Base-by-base conservation (phyloP, 2,329 filamentous ascomycete species). In the Thielaviopsis euricoi region DNA sequence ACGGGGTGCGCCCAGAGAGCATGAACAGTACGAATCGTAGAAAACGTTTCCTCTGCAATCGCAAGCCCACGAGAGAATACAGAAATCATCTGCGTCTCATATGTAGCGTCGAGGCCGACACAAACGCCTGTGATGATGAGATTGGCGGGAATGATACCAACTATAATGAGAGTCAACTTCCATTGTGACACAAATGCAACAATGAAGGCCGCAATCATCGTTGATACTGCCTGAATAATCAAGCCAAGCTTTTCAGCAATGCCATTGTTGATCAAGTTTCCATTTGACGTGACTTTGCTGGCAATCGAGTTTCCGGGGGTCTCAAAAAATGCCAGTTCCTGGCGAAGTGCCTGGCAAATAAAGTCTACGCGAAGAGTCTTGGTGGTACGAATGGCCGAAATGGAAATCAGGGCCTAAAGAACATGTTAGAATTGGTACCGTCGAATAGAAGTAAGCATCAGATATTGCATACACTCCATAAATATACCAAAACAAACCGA, bases 271-370 rank as follows among this genome's bases (percentile, higher is more conserved):
- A 76, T 69, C 15, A 71, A 66, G 46, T 75, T 74, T 37, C 69
- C 72, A 60, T 76, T 76, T 15, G 73, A 74, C 0, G 74, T 76
- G 57, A 78, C 70, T 58, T 75, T 71, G 1, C 71, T 68, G 0
- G 74, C 70, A 9, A 75, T 66, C 2, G 74, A 76, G 0, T 71
- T 72, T 10, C 66, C 66, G 5, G 69, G 69, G 19, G 68, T 66
- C 63, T 82, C 79, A 60, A 80, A 82, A 63, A 76, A 78, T 61
- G 73, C 71, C 2, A 81, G 71, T 57, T 81, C 77, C 62, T 82
- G 76, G 1, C 77, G 67, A 1, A 73, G 66, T 1, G 67, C 68
- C 22, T 67, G 66, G n/a, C 65, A 64, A 1, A 73, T 65, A 60
- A 71, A 72, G 61, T 69, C 67, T 57, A 71, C 65, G 19, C 71